Percentiles rank a stretch among this genome's conserved stretches.
phyloP scores from a whole-genome alignment of 495 filamentous ascomycete species.

The Cercophora newfieldiana region DNA sequence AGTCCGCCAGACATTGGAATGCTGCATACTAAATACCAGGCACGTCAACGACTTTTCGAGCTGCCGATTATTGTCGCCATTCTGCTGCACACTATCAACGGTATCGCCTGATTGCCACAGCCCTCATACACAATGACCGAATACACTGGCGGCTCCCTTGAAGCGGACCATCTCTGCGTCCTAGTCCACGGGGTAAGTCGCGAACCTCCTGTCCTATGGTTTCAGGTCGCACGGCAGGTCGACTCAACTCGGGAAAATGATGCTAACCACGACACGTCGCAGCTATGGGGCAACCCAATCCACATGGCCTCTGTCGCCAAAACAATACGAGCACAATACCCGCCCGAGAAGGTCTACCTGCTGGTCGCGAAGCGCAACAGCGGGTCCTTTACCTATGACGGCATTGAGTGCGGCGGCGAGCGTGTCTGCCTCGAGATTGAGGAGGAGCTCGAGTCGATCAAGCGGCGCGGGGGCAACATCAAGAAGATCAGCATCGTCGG shows the following conservation, averaged over 20 bases:
- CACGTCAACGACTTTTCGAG: neutral
- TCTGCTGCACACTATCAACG: neutral
- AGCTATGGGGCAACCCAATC: constrained; percentile 91
- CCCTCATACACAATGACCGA: constrained; percentile 22
- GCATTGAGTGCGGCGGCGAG: constrained; percentile 88
- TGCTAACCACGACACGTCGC: constrained; percentile 27
- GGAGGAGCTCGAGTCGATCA: constrained; percentile 68
- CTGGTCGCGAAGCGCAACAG: constrained; percentile 76
- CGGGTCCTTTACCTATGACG: constrained; percentile 88
- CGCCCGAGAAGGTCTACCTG: constrained; percentile 67
- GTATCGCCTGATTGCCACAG: neutral
- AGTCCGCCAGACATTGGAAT: neutral
- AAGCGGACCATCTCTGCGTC: constrained; percentile 79
- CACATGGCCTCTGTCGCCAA: constrained; percentile 75
- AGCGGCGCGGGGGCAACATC: constrained; percentile 64
- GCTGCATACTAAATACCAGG: neutral
- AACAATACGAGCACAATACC: constrained; percentile 63
- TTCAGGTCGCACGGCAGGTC: constrained; percentile 7
- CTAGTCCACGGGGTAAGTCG: constrained; percentile 81
- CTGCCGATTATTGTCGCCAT: neutral
- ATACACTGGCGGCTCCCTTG: constrained; percentile 39
- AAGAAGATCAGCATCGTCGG: constrained; percentile 82
- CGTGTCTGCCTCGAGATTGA: constrained; percentile 87
- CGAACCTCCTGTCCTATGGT: neutral
- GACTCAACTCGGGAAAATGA: constrained; percentile 4